These are phyloP conservation scores for Aegilops speltoides DNA, from an alignment of 176 grass and related monocot species.

Conservation along the genomic window DNA sequence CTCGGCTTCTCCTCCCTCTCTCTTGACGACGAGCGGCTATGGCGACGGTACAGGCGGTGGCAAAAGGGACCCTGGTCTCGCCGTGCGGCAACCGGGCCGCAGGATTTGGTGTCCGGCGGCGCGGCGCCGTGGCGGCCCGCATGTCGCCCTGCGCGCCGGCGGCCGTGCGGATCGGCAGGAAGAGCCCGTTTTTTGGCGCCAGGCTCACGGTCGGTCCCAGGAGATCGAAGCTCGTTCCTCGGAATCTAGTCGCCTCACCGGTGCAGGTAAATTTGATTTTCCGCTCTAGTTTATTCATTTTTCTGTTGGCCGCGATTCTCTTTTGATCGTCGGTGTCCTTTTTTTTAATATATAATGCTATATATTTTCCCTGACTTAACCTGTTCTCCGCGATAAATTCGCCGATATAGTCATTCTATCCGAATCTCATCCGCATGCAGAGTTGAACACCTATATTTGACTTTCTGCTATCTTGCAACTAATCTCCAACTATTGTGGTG, in stretches of 20 bases:
- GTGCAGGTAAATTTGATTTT: slow-evolving; percentile 46
- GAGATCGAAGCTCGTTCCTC: slow-evolving; percentile 32
- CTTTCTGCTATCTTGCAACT: not conserved
- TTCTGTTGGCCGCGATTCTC: not conserved
- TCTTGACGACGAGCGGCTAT: slow-evolving; percentile 24
- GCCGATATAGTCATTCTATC: not conserved
- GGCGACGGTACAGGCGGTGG: slow-evolving; percentile 49
- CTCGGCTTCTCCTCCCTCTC: slow-evolving; percentile 5
- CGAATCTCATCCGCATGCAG: not conserved
- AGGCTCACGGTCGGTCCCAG: slow-evolving; percentile 47
- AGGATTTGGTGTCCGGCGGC: slow-evolving; percentile 21
- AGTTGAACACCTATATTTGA: slow-evolving; percentile 7
- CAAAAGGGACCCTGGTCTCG: slow-evolving; percentile 33
- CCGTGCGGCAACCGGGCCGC: slow-evolving; percentile 14
- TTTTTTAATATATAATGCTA: not conserved
- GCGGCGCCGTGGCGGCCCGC: slow-evolving; percentile 38
- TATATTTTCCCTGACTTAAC: no score
- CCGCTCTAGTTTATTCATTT: not conserved
- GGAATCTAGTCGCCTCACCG: slow-evolving; percentile 41
- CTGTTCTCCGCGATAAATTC: not conserved
- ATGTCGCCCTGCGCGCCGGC: slow-evolving; percentile 14
- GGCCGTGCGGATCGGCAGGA: slow-evolving; percentile 42
- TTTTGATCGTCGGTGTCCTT: not conserved
- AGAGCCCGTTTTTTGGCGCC: slow-evolving; percentile 44
- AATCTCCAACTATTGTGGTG: not conserved